Conservation (phyloP, 2,329 filamentous ascomycete species). For the Apiospora sp. region DNA sequence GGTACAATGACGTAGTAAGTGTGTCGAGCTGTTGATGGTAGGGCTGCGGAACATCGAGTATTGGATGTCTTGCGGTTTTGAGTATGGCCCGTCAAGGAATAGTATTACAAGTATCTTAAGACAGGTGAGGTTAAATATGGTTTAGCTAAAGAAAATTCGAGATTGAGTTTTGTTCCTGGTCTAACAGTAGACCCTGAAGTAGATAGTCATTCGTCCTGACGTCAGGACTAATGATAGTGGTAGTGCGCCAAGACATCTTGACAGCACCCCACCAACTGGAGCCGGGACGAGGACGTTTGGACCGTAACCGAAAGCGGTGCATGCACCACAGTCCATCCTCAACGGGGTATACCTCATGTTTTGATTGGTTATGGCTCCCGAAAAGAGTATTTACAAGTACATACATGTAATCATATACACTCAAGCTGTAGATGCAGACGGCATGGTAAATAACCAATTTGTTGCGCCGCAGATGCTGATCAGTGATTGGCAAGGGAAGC, state of each 20-base stretch:
- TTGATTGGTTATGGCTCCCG: neutral
- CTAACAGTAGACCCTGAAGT: neutral
- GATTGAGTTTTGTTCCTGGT: neutral
- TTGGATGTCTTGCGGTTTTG: neutral
- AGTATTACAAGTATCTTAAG: neutral
- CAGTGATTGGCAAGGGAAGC: neutral
- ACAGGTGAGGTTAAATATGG: neutral
- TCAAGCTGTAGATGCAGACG: too few relatives aligned
- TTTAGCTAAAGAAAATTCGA: neutral
- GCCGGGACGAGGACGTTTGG: neutral
- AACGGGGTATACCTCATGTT: neutral
- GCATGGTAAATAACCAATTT: neutral
- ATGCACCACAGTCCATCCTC: neutral
- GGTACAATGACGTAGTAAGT: slow-evolving; percentile 8
- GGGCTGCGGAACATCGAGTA: slow-evolving; percentile 10
- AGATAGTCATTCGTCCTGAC: neutral
- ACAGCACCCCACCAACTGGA: slow-evolving; percentile 2
- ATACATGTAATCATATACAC: too few relatives aligned
- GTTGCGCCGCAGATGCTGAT: too few relatives aligned
- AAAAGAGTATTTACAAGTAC: neutral
- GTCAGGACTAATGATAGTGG: neutral
- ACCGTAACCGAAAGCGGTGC: neutral
- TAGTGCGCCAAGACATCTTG: neutral
- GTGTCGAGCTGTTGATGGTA: neutral
- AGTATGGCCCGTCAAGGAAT: neutral